Evolutionary conservation across 805 yeast species (phyloP), one percentile per base, ranked within the genome.

Genomic region (Wickerhamiella allomyrinae): DNA sequence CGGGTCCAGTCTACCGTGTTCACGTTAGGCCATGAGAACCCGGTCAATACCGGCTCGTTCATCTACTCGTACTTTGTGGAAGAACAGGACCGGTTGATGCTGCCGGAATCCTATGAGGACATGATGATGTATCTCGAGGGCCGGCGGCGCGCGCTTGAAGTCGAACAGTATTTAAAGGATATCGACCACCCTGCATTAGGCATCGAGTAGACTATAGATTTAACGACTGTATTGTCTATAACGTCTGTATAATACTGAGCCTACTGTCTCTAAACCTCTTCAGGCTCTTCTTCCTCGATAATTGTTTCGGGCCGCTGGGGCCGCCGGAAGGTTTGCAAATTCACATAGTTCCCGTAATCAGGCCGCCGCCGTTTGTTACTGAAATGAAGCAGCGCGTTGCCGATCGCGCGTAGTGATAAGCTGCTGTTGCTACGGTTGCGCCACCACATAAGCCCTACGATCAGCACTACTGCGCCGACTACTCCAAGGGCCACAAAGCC

Each of bases 81-180:
- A 39, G 57, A 57, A 46, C 19, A 46, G 3, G 56, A 71, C 52
- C 72, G 77, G 38, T 73, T 84, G 2, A 89, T 87, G 40, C 67
- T 87, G 40, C 96, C 96, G 3, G 81, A 81, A 57, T 75, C 93
- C 1, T 87, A 87, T 57, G 72, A 77, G 21, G 96, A 87, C 60
- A 87, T 86, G 94, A 85, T 87, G 77, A 80, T 76, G 51, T 87
- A 80, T 57, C 71, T 87, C 14, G 87, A 81, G 55, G 96, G 93
- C 21, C 76, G 94, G 63, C 79, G 96, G 66, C 76, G 93, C 61
- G 94, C 94, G 3, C 69, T 69, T 43, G 93, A 79, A 40, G 83
- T 94, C 17, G 87, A 91, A 22, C 51, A 45, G 34, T 50, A 51
- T 31, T 33, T 47, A 17, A 38, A 49, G 20, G 48, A 50, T 24